Evolutionary conservation across 2,329 filamentous ascomycete species (phyloP).

Genomic region (Xylariales sp.): DNA sequence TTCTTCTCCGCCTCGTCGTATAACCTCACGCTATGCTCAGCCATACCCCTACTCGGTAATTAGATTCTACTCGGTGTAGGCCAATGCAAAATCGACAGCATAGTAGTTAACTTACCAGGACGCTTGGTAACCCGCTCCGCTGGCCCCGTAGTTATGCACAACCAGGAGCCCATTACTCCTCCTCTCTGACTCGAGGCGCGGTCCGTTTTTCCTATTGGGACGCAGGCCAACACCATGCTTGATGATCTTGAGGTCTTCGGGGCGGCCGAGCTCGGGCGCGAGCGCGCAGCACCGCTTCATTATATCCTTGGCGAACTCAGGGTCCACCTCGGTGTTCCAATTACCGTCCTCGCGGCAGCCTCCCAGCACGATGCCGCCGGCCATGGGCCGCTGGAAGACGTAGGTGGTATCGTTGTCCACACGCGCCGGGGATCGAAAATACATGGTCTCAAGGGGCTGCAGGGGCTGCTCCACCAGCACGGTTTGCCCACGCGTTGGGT

Average conservation of each 20-base stretch:
- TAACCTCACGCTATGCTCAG: no score
- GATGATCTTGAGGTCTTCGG: slow-evolving; percentile 27
- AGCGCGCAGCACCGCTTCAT: slow-evolving; percentile 27
- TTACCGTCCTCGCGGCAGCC: slow-evolving; percentile 26
- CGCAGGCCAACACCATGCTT: slow-evolving; percentile 27
- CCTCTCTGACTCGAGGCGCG: slow-evolving; percentile 25
- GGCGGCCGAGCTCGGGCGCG: slow-evolving; percentile 25
- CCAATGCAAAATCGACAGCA: no score
- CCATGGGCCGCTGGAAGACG: slow-evolving; percentile 35
- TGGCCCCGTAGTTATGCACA: slow-evolving; percentile 22
- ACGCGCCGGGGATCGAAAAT: slow-evolving; percentile 34
- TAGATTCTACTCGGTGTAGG: no score
- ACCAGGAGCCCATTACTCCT: slow-evolving; percentile 13
- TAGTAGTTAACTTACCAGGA: slow-evolving; percentile 12
- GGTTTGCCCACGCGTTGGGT: slow-evolving; percentile 25
- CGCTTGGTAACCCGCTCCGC: slow-evolving; percentile 22
- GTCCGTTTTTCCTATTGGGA: slow-evolving; percentile 21
- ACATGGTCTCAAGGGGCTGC: slow-evolving; percentile 32
- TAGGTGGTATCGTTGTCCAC: slow-evolving; percentile 37
- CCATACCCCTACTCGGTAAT: no score
- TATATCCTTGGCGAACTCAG: slow-evolving; percentile 26
- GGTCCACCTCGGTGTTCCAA: slow-evolving; percentile 24
- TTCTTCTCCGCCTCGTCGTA: no score
- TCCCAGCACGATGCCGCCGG: slow-evolving; percentile 27
- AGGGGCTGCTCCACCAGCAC: slow-evolving; percentile 32